phyloP scores from a whole-genome alignment of 352 stramenopile species.

The Albugo laibachii region DNA sequence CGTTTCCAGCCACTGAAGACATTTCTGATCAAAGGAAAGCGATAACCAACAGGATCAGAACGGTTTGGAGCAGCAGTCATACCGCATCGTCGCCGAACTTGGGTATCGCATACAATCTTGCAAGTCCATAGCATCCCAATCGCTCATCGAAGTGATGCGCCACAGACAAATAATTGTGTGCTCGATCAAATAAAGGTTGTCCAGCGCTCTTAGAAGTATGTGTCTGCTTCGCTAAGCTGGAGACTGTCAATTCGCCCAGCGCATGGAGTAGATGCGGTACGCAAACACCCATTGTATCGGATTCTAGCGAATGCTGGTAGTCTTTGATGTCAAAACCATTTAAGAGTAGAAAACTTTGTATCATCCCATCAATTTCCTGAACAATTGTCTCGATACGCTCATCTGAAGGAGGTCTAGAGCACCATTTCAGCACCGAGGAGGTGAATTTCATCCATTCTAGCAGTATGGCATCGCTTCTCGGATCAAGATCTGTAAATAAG shows the following conservation, averaged over 20 bases:
- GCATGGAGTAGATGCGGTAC: conserved; percentile 6
- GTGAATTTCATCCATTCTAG: conserved; percentile 31
- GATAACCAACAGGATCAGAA: background rate
- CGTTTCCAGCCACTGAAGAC: conserved; percentile 53
- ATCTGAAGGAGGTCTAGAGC: background rate
- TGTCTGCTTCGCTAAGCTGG: background rate
- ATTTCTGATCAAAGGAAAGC: conserved; percentile 17
- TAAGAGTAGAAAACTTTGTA: background rate
- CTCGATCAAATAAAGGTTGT: background rate
- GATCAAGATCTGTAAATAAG: conserved; percentile 15
- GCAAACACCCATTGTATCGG: conserved; percentile 1
- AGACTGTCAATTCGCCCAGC: background rate
- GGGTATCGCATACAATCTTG: conserved; percentile 32
- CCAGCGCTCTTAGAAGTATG: background rate
- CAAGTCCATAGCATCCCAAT: conserved; percentile 54
- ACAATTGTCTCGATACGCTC: background rate
- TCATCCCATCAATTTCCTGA: conserved; percentile 1
- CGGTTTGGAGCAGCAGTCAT: background rate
- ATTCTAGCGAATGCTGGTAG: conserved; percentile 3
- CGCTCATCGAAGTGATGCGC: conserved; percentile 73
- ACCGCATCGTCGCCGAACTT: conserved; percentile 39
- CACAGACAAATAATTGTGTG: conserved; percentile 22
- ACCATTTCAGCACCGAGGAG: background rate
- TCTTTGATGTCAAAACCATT: conserved; percentile 5
- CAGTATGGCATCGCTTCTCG: conserved; percentile 33